Base-by-base conservation (phyloP, 2,329 filamentous ascomycete species). In the Alternaria panax region DNA sequence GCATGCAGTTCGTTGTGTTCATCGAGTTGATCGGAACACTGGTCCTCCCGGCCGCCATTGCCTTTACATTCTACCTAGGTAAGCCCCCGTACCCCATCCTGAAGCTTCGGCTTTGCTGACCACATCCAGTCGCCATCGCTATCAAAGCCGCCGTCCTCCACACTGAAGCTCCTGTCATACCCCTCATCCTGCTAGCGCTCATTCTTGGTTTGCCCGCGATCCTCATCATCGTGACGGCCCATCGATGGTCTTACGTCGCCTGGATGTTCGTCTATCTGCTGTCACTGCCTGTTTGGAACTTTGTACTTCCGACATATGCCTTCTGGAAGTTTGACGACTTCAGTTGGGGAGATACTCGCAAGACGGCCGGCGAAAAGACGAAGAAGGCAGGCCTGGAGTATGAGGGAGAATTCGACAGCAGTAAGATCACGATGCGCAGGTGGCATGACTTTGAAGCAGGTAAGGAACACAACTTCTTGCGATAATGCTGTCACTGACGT, bases 261-360 rank as follows among this genome's bases (percentile, higher is more conserved):
- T 99, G 95, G 95, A 98, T 99, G 95, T 77, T 95, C 42, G 95
- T 98, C 79, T 99, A 99, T 79, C 87, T 99, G 18, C 54, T 93
- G 45, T 97, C 95, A 1, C 87, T 99, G 1, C 96, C 96, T 0
- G 86, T 99, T 58, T 99, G 95, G 95, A 99, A 99, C 80, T 97
- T 99, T 77, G 85, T 99, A 36, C 88, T 99, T 8, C 95, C 95
- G 0, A 87, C 88, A 7, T 99, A 99, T 76, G 91, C 95, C 3
- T 99, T 94, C 84, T 99, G 95, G 95, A 98, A 99, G 82, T 99
- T 99, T 77, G 95, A 99, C 78, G 95, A 99, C 82, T 99, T 99
- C 84, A 96, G 92, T 57, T 99, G 95, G 95, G 95, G 95, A 73
- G 96, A 99, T 65, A 99, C 95, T 55, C 88, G 95, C 63, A 96